These are phyloP conservation scores for Thelephora ganbajun DNA, from an alignment of 768 basidiomycete species.

Conservation along the genomic window DNA sequence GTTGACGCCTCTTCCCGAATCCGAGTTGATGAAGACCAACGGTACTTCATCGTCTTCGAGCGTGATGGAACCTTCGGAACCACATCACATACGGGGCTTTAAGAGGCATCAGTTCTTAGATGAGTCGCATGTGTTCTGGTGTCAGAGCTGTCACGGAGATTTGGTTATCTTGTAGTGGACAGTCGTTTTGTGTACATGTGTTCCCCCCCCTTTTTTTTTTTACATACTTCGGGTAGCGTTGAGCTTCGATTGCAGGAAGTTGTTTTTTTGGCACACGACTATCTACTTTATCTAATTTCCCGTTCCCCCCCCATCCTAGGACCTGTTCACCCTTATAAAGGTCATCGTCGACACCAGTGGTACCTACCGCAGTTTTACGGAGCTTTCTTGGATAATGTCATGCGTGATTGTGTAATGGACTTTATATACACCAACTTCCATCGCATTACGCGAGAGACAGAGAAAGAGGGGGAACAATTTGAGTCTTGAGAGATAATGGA, in stretches of 20 bases:
- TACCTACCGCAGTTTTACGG: too few species aligned
- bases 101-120: constrained; percentile 67
- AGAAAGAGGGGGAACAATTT: too few species aligned
- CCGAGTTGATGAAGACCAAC: neutral
- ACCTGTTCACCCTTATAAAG: too few species aligned
- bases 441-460: too few species aligned
- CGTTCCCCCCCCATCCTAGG: too few species aligned
- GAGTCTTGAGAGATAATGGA: constrained; percentile 4
- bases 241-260: too few species aligned
- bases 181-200: neutral
- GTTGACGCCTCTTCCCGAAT: constrained; percentile 30
- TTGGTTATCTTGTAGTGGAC: constrained; percentile 49
- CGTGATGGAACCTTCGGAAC: neutral
- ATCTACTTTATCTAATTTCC: too few species aligned
- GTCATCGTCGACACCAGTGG: too few species aligned
- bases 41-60: neutral
- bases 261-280: too few species aligned
- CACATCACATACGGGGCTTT: neutral
- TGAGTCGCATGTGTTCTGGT: constrained; percentile 86
- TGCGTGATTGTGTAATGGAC: too few species aligned
- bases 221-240: neutral
- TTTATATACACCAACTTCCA: too few species aligned
- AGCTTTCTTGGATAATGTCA: too few species aligned
- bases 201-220: neutral
- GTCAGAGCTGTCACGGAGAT: constrained; percentile 69